Conservation (phyloP, 495 filamentous ascomycete genomes). For the Xylaria telfairii region DNA sequence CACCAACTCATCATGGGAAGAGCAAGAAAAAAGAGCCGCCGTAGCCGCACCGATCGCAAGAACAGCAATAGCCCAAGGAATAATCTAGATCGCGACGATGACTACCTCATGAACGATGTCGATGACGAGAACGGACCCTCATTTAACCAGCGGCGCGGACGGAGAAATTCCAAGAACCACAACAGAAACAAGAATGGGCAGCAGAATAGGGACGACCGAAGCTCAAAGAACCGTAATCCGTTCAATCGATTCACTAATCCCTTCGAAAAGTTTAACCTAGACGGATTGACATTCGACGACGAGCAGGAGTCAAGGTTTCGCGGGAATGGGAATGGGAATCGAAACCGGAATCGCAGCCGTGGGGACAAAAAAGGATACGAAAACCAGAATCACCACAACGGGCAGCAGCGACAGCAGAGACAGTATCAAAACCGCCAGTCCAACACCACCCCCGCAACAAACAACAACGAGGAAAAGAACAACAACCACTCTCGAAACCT, state of each 20-base stretch:
- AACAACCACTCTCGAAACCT: background rate
- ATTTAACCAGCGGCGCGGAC: background rate
- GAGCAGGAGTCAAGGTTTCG: background rate
- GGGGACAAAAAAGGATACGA: too few species aligned
- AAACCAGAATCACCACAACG: background rate
- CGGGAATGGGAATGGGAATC: background rate
- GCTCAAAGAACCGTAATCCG: background rate
- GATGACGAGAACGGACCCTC: background rate
- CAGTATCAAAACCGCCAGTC: background rate
- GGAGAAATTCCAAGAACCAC: conserved; percentile 6
- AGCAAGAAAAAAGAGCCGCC: conserved; percentile 6
- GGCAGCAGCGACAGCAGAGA: too few species aligned
- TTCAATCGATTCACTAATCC: background rate
- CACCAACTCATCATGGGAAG: conserved; percentile 17
- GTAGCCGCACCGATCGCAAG: background rate
- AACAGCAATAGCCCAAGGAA: conserved; percentile 9
- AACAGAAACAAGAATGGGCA: background rate
- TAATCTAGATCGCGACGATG: conserved; percentile 29
- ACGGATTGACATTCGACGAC: background rate
- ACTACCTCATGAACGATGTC: conserved; percentile 29
- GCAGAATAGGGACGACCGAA: conserved; percentile 11
- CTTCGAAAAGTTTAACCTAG: background rate
- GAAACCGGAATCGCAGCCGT: background rate
- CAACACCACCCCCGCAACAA: background rate
- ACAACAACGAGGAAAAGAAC: background rate